Evolutionary conservation across 306 rosid species (phyloP).

Genomic region (Hippophae rhamnoides): DNA sequence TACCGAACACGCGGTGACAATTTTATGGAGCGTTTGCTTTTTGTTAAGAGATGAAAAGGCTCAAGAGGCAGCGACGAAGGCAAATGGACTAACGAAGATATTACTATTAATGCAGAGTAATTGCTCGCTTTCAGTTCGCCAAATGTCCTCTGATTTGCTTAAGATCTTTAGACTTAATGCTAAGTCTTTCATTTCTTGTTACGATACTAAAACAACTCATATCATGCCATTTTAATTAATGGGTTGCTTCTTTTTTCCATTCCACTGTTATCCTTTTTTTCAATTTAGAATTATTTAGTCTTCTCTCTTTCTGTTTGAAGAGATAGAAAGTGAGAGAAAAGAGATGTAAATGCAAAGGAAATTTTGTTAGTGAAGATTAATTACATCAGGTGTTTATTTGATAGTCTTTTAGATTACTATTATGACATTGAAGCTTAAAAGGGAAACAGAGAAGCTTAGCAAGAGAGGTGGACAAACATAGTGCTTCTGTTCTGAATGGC

Average conservation of each 20-base stretch:
- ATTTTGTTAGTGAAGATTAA: constrained; percentile 45
- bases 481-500: too few relatives aligned
- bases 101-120: constrained; percentile 84
- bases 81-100: constrained; percentile 75
- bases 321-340: not conserved
- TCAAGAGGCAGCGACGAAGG: constrained; percentile 55
- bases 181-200: constrained; percentile 54
- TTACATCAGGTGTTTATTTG: too few relatives aligned
- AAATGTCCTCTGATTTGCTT: constrained; percentile 76
- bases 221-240: constrained; percentile 53
- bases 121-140: constrained; percentile 58
- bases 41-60: constrained; percentile 57
- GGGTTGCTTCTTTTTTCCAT: constrained; percentile 20
- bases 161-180: constrained; percentile 65
- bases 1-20: constrained; percentile 79
- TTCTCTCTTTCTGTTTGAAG: constrained; percentile 2
- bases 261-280: not conserved
- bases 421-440: too few relatives aligned
- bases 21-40: constrained; percentile 81
- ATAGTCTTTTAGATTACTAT: too few relatives aligned
- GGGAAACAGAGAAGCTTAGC: too few relatives aligned
- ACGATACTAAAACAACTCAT: constrained; percentile 79
- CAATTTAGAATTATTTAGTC: not conserved
- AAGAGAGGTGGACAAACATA: too few relatives aligned
- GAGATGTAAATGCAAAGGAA: constrained; percentile 41